Evolutionary conservation across 225 moss, liverwort and hornwort genomes (phyloP).

Genomic region (Thuidium tamariscinum): DNA sequence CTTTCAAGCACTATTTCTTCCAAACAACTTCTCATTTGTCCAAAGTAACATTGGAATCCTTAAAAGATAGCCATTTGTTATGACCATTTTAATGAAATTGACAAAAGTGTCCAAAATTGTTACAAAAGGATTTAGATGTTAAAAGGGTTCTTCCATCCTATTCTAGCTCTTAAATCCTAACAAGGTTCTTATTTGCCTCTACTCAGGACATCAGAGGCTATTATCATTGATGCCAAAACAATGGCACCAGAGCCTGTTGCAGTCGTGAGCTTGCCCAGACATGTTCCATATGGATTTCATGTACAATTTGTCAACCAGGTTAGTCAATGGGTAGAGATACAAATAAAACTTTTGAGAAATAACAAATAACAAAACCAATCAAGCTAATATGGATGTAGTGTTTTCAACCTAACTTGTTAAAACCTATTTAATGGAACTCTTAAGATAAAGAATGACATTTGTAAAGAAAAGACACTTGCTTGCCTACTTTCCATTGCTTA

Average conservation of each 20-base stretch:
- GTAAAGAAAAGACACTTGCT: neutral
- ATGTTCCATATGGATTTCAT: neutral
- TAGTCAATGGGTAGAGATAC: neutral
- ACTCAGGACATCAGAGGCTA: neutral
- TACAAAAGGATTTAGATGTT: neutral
- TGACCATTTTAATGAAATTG: neutral
- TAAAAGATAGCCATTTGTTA: neutral
- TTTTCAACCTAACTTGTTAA: neutral
- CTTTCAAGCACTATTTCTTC: rapidly evolving
- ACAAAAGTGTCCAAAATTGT: neutral
- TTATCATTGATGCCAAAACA: neutral
- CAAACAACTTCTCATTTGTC: neutral
- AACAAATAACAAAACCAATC: no score
- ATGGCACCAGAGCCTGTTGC: neutral
- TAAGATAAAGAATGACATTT: neutral
- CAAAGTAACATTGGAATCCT: neutral
- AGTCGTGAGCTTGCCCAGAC: neutral
- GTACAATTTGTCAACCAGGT: neutral
- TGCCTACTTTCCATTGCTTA: neutral
- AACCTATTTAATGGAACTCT: neutral
- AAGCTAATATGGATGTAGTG: no score
- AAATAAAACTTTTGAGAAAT: neutral
- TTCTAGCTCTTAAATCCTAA: neutral
- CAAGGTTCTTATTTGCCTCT: neutral
- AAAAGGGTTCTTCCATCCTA: neutral